Evolutionary conservation across 2,329 filamentous ascomycete genomes (phyloP).

Genomic region (Sarocladium strictum): DNA sequence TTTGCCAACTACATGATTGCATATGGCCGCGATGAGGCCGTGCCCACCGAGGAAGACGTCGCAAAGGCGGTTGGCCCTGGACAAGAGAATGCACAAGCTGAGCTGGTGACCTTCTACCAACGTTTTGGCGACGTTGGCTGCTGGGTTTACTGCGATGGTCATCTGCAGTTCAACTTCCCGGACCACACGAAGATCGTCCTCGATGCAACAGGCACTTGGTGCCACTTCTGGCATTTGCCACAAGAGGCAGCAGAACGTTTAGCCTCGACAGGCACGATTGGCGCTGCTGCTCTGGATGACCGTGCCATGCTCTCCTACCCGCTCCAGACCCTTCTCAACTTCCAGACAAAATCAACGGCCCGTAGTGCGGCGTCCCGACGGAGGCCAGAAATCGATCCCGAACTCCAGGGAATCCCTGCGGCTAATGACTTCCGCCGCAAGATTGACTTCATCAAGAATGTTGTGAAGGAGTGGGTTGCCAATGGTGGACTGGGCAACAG

Average conservation of each 20-base stretch:
- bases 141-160: slow-evolving; percentile 76
- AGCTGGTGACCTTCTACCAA: slow-evolving; percentile 75
- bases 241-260: slow-evolving; percentile 64
- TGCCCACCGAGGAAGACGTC: slow-evolving; percentile 38
- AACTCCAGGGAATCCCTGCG: slow-evolving; percentile 58
- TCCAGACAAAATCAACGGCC: slow-evolving; percentile 41
- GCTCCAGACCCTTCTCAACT: slow-evolving; percentile 68
- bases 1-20: slow-evolving; percentile 70
- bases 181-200: slow-evolving; percentile 83
- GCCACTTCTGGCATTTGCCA: slow-evolving; percentile 72
- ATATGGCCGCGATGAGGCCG: slow-evolving; percentile 65
- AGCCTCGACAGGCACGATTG: slow-evolving; percentile 58
- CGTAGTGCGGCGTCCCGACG: slow-evolving; percentile 42
- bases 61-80: slow-evolving; percentile 33
- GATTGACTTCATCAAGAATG: slow-evolving; percentile 63
- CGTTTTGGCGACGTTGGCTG: slow-evolving; percentile 74
- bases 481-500: slow-evolving; percentile 67
- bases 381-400: slow-evolving; percentile 54
- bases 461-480: slow-evolving; percentile 64
- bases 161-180: slow-evolving; percentile 79
- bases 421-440: slow-evolving; percentile 71
- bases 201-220: slow-evolving; percentile 66
- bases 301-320: slow-evolving; percentile 67
- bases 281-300: slow-evolving; percentile 63
- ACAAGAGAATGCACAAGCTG: slow-evolving; percentile 33